Evolutionary conservation across 2,329 filamentous ascomycete genomes (phyloP).

Genomic region (Fusarium sp.): DNA sequence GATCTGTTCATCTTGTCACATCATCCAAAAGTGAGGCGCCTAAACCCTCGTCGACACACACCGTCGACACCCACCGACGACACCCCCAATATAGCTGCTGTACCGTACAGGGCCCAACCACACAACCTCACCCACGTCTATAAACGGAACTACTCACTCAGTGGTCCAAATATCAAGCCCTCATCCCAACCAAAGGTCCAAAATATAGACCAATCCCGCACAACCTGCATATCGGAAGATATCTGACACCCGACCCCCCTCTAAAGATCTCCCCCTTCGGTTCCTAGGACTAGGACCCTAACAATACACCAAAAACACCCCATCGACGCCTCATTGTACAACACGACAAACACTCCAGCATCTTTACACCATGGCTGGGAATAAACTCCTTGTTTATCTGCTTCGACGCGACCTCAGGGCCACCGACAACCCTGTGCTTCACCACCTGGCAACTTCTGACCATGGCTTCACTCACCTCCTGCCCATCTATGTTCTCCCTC

Average conservation of each 20-base stretch:
- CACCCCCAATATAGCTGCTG: slow-evolving; percentile 7
- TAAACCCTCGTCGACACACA: slow-evolving; percentile 15
- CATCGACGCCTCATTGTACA: not conserved
- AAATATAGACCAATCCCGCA: slow-evolving; percentile 6
- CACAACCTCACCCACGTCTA: not conserved
- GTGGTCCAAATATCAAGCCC: slow-evolving; percentile 14
- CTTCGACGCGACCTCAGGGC: slow-evolving; percentile 80
- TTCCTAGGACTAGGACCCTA: slow-evolving; percentile 1
- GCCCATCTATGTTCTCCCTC: slow-evolving; percentile 77
- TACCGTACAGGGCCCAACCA: slow-evolving; percentile 15
- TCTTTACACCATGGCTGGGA: slow-evolving; percentile 50
- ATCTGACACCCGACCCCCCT: slow-evolving; percentile 21
- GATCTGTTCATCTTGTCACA: not conserved
- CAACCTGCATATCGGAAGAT: slow-evolving; percentile 16
- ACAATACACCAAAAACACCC: slow-evolving; percentile 3
- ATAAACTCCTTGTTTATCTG: slow-evolving; percentile 76
- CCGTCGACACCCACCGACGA: slow-evolving; percentile 18
- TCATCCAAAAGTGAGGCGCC: slow-evolving; percentile 8
- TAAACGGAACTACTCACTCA: slow-evolving; percentile 6
- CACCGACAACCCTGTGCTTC: slow-evolving; percentile 80
- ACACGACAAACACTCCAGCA: not conserved
- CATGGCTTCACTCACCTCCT: slow-evolving; percentile 76
- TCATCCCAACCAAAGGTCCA: slow-evolving; percentile 8
- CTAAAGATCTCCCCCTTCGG: slow-evolving; percentile 13
- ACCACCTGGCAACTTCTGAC: slow-evolving; percentile 65